Evolutionary conservation across 2,329 filamentous ascomycete genomes (phyloP), one percentile per base, ranked within the genome.

Genomic region (Chaetomiaceae sp.): DNA sequence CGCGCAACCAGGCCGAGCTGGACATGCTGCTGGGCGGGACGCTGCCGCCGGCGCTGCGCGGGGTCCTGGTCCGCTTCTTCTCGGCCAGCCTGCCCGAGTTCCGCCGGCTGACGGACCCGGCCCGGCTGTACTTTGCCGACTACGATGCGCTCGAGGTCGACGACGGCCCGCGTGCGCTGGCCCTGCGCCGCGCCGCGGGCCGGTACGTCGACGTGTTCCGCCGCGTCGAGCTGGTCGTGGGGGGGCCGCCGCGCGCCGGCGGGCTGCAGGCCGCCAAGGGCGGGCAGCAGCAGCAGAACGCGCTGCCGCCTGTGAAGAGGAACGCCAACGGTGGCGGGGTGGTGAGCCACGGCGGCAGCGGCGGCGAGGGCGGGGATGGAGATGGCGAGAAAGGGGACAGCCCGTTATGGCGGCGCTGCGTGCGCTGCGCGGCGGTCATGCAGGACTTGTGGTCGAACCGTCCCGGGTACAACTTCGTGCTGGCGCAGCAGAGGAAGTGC

Each of bases 41-140:
- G 33, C 74, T 73, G 29, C 71, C 73, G 9, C 61, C 66, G 1
- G 61, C 65, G 2, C 76, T 81, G 55, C 62, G 73, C 20, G 60
- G 69, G 14, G 77, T 86, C 29, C 72, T 88, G n/a, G 76, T 81
- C 52, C 79, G 77, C 45, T 74, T 84, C 48, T 81, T 91, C 49
- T 71, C 72, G 26, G 68, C 71, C 22, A 76, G 81, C 37, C 65
- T 88, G 22, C 70, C 70, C 0, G 69, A 72, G 17, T 74, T 90
- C 44, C 72, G 76, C 33, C 69, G 69, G 5, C 71, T 76, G 45
- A 73, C 82, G 10, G 80, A 93, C 54, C 74, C 79, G 22, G 76
- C 82, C 9, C 75, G 75, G 50, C 71, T 95, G 39, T 86, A 86
- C 66, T 85, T 88, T 64, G 78, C 79, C 39, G 79, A 93, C 60